Conservation (phyloP, 495 filamentous ascomycete species). For the Bombardia bombarda region DNA sequence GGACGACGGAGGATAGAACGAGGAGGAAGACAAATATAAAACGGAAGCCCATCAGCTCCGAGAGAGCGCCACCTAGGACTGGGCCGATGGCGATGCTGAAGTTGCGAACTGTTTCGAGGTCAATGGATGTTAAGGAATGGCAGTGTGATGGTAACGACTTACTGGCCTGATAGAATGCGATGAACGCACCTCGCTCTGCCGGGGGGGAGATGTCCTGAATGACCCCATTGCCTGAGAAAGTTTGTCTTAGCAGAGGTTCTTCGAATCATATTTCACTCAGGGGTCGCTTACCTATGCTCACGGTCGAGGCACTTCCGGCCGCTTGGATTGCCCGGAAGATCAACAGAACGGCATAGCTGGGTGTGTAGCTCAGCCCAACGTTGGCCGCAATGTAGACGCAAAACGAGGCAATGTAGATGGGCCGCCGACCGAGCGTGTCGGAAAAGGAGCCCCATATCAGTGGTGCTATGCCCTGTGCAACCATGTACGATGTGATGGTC, state of each 20-base stretch:
- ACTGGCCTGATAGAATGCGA: conserved; percentile 21
- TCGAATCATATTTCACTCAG: background rate
- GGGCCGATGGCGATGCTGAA: conserved; percentile 40
- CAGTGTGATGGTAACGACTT: conserved; percentile 3
- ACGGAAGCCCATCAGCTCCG: conserved; percentile 51
- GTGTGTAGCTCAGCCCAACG: conserved; percentile 44
- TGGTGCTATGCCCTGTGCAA: conserved; percentile 45
- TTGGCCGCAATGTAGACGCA: conserved; percentile 46
- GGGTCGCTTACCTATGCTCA: conserved; percentile 32
- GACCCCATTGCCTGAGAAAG: conserved; percentile 30
- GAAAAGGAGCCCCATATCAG: conserved; percentile 41
- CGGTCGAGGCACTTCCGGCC: conserved; percentile 40
- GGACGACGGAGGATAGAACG: conserved; percentile 34
- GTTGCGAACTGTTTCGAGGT: conserved; percentile 21
- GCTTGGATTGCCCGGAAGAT: conserved; percentile 46
- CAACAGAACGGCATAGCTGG: conserved; percentile 41
- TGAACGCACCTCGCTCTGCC: conserved; percentile 36
- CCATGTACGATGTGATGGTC: conserved; percentile 42
- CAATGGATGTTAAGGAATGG: conserved; percentile 6
- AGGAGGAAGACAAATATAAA: conserved; percentile 57
- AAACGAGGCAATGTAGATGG: conserved; percentile 44
- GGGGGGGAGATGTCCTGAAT: conserved; percentile 40
- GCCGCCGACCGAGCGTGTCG: conserved; percentile 41
- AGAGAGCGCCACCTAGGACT: conserved; percentile 51
- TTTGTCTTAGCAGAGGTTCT: background rate